These are phyloP conservation scores for Aquilaria yunnanensis DNA, from an alignment of 345 rosid genomes.

Conservation along the genomic window DNA sequence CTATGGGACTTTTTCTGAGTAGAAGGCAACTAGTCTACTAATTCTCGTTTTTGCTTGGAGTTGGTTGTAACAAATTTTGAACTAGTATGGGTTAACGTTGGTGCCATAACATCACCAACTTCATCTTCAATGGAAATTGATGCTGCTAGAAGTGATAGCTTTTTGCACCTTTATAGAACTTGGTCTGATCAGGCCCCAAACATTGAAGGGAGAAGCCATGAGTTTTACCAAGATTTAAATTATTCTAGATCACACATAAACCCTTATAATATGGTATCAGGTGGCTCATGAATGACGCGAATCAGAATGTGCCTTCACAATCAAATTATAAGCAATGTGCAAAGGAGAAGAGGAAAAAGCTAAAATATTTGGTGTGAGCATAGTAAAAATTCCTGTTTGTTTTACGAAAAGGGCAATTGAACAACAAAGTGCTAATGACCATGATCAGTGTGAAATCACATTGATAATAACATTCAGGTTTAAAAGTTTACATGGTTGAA, in stretches of 20 bases:
- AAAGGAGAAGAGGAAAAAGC: too few relatives aligned
- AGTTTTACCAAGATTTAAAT: slow-evolving; percentile 31
- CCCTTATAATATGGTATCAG: slow-evolving; percentile 75
- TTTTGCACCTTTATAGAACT: slow-evolving; percentile 21
- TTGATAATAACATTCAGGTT: too few relatives aligned
- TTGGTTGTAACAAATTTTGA: slow-evolving; percentile 20
- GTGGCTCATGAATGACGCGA: slow-evolving; percentile 70
- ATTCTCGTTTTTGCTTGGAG: slow-evolving; percentile 39
- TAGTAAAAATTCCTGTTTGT: too few relatives aligned
- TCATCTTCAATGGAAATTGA: slow-evolving; percentile 41
- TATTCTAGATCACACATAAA: slow-evolving; percentile 53
- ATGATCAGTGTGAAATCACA: too few relatives aligned
- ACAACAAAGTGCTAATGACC: too few relatives aligned
- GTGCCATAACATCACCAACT: slow-evolving; percentile 21
- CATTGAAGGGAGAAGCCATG: slow-evolving; percentile 46
- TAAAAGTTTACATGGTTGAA: too few relatives aligned
- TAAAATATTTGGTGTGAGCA: too few relatives aligned
- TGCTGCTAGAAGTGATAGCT: slow-evolving; percentile 22
- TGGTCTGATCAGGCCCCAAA: slow-evolving; percentile 33
- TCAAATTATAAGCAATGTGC: too few relatives aligned
- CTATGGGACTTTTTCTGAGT: slow-evolving; percentile 31
- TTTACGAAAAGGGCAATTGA: too few relatives aligned
- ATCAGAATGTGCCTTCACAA: slow-evolving; percentile 57
- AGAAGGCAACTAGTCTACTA: slow-evolving; percentile 25
- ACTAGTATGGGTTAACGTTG: slow-evolving; percentile 5